These are phyloP conservation scores for Cyclotella baltica DNA, from an alignment of 108 stramenopile genomes.

Conservation along the genomic window DNA sequence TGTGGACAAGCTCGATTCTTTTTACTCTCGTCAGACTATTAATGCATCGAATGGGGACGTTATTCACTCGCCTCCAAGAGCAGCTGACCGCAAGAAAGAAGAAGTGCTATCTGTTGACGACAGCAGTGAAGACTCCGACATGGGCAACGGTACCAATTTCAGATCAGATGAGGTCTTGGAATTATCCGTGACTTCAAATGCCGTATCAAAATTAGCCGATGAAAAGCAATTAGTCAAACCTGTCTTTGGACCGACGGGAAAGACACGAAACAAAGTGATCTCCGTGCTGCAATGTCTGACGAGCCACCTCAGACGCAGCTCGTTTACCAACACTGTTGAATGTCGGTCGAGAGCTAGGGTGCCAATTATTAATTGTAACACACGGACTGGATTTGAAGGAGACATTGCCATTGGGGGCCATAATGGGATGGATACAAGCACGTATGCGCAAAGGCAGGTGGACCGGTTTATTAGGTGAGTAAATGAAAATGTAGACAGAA, in stretches of 20 bases:
- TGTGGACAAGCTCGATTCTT: slow-evolving; percentile 50
- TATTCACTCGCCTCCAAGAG: neutral
- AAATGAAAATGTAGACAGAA: neutral
- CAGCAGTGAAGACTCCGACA: slow-evolving; percentile 3
- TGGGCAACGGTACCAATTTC: neutral
- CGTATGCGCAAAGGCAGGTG: slow-evolving; percentile 65
- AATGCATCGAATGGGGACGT: neutral
- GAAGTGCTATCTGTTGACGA: neutral
- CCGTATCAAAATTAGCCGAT: neutral
- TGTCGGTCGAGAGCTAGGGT: slow-evolving; percentile 66
- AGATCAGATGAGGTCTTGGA: slow-evolving; percentile 22
- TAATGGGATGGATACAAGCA: slow-evolving; percentile 81
- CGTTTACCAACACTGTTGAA: slow-evolving; percentile 55
- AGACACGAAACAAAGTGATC: slow-evolving; percentile 56
- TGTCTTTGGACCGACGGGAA: slow-evolving; percentile 58
- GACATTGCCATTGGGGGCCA: slow-evolving; percentile 86
- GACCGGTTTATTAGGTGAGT: slow-evolving; percentile 71
- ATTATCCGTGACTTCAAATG: slow-evolving; percentile 33
- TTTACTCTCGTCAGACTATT: slow-evolving; percentile 24
- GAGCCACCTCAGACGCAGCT: slow-evolving; percentile 44
- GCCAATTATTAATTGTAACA: slow-evolving; percentile 80
- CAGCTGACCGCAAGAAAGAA: neutral
- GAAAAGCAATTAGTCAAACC: slow-evolving; percentile 31
- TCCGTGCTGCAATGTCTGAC: slow-evolving; percentile 52
- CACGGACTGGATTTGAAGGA: slow-evolving; percentile 74